phyloP scores from a whole-genome alignment of 1,284 basidiomycete genomes.

The Peniophora sp. region DNA sequence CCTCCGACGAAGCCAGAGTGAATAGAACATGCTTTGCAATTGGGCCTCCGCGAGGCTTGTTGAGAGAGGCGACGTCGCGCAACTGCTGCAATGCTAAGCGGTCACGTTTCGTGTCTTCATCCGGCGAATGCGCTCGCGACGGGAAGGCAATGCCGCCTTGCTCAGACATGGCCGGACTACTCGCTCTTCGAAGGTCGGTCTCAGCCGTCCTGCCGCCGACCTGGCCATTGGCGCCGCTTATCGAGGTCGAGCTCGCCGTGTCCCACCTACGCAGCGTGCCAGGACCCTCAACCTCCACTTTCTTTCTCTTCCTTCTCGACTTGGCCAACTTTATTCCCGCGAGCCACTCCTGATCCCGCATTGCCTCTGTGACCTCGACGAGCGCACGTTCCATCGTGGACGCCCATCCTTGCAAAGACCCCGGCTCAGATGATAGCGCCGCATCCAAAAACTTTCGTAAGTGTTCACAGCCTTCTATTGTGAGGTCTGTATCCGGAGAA shows the following conservation, averaged over 20 bases:
- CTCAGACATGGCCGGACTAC: too few species aligned
- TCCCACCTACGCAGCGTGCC: neutral
- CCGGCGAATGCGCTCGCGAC: too few species aligned
- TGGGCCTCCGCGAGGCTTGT: neutral
- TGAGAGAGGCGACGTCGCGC: neutral
- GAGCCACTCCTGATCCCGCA: slow-evolving; percentile 30
- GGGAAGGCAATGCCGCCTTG: too few species aligned
- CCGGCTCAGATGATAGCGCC: slow-evolving; percentile 10
- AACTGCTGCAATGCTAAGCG: neutral
- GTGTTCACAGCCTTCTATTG: slow-evolving; percentile 11
- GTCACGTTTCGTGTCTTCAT: too few species aligned
- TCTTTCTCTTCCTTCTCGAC: slow-evolving; percentile 3
- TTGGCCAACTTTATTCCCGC: slow-evolving; percentile 12
- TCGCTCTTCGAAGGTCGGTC: too few species aligned
- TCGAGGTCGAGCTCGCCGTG: too few species aligned
- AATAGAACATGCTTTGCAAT: neutral
- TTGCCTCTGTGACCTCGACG: slow-evolving; percentile 26
- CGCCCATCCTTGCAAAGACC: slow-evolving; percentile 27
- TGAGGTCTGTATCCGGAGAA: slow-evolving; percentile 4
- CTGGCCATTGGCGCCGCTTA: too few species aligned
- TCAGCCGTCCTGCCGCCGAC: too few species aligned
- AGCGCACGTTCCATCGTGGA: slow-evolving; percentile 18
- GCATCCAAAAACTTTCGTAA: slow-evolving; percentile 9
- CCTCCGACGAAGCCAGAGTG: slow-evolving; percentile 3
- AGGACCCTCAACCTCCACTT: slow-evolving; percentile 6